Evolutionary conservation across 2,329 filamentous ascomycete species (phyloP).

Genomic region (Fusarium tupiense): DNA sequence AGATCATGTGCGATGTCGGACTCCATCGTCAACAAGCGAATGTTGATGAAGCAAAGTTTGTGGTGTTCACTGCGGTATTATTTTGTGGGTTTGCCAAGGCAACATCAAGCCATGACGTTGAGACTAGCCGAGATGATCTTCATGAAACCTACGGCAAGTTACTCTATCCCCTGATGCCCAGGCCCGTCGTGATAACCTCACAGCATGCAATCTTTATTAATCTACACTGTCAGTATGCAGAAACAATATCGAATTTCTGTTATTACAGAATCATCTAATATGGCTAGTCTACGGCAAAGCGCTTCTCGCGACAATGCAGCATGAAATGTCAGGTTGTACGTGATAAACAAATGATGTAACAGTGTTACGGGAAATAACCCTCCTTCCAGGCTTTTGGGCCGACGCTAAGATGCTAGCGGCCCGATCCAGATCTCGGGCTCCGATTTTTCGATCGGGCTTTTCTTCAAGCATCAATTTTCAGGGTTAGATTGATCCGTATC

Average conservation of each 20-base stretch:
- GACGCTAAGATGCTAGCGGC: slow-evolving; percentile 5
- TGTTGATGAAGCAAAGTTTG: background rate
- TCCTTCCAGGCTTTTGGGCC: background rate
- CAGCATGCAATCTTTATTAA: too few relatives aligned
- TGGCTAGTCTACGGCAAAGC: background rate
- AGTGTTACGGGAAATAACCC: background rate
- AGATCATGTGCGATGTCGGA: slow-evolving; percentile 20
- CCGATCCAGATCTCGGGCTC: slow-evolving; percentile 16
- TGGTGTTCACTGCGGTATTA: background rate
- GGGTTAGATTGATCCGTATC: background rate
- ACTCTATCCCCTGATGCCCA: background rate
- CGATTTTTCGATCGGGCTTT: slow-evolving; percentile 1
- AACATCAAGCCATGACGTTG: background rate
- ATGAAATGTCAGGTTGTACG: background rate
- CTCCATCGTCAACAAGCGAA: slow-evolving; percentile 15
- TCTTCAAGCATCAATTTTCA: background rate
- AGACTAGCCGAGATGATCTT: background rate
- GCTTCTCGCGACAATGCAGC: background rate
- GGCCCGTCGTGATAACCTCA: too few relatives aligned
- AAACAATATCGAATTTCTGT: too few relatives aligned
- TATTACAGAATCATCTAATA: background rate
- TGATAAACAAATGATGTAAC: background rate
- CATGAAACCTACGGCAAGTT: background rate
- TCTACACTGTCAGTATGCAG: too few relatives aligned
- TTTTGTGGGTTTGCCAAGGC: slow-evolving; percentile 16